Conservation (phyloP, 441 rosid species). For the Theobroma grandiflorum region DNA sequence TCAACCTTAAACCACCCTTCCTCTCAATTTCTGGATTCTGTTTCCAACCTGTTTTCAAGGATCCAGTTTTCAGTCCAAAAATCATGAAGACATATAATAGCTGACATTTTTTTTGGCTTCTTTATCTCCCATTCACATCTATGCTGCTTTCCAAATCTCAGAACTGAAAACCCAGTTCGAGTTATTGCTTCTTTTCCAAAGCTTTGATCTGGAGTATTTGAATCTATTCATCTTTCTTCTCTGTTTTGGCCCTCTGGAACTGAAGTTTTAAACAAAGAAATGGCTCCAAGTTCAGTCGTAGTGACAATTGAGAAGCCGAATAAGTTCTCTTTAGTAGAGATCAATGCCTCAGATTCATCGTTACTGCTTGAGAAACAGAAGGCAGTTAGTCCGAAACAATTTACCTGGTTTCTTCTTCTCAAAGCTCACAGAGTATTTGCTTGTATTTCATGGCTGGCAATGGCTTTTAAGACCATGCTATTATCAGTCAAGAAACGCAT, state of each 20-base stretch:
- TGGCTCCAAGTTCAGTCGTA: constrained; percentile 77
- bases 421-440: constrained; percentile 67
- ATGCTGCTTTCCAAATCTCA: constrained; percentile 33
- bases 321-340: constrained; percentile 53
- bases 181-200: constrained; percentile 23
- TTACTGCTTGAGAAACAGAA: constrained; percentile 66
- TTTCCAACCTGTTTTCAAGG: constrained; percentile 34
- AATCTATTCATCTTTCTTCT: neutral
- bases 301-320: constrained; percentile 74
- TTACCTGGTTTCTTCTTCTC: constrained; percentile 71
- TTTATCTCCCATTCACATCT: constrained; percentile 24
- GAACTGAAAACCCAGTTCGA: constrained; percentile 28
- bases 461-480: constrained; percentile 43
- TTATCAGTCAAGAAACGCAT: constrained; percentile 70
- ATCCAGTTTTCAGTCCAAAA: constrained; percentile 36
- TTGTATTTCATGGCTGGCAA: constrained; percentile 67
- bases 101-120: neutral
- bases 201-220: constrained; percentile 38
- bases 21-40: constrained; percentile 38
- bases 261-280: constrained; percentile 26
- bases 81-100: constrained; percentile 24
- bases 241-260: neutral
- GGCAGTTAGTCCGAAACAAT: constrained; percentile 68
- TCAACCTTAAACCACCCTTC: constrained; percentile 39
- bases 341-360: constrained; percentile 55